phyloP scores from a whole-genome alignment of 169 alveolate genomes.

The Eimeria brunetti region DNA sequence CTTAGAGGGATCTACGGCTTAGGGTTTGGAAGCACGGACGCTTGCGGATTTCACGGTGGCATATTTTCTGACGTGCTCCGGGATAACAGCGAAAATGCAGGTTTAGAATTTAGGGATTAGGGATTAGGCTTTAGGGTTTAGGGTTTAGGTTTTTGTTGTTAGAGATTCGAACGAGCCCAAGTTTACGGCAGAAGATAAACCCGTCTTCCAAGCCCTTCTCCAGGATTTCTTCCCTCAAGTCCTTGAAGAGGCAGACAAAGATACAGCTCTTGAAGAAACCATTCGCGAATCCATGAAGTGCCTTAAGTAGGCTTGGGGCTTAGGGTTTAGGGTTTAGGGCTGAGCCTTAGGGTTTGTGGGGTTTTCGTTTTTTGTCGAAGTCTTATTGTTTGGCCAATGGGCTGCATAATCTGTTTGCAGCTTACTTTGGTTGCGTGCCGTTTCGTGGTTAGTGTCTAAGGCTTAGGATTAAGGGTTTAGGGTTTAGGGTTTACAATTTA shows the following conservation, averaged over 20 bases:
- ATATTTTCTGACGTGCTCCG: not conserved
- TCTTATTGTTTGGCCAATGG: not conserved
- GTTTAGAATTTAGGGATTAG: not conserved
- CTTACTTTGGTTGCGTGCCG: not conserved
- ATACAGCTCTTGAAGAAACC: conserved; percentile 2
- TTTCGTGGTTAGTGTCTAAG: not conserved
- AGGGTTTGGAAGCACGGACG: not conserved
- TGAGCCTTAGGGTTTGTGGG: too few species aligned
- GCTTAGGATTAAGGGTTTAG: too few species aligned
- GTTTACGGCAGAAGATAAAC: conserved; percentile 93
- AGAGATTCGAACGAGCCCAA: conserved; percentile 96
- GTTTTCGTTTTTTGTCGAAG: too few species aligned
- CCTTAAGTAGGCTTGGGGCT: not conserved
- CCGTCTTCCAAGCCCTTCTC: conserved; percentile 95
- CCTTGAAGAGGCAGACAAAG: not conserved
- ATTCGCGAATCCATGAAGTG: not conserved
- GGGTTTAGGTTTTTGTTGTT: not conserved
- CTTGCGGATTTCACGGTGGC: not conserved
- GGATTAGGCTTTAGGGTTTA: not conserved
- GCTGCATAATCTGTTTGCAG: not conserved
- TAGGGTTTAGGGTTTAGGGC: not conserved
- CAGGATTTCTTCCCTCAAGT: conserved; percentile 95
- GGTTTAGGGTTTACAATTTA: too few species aligned
- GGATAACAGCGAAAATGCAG: not conserved
- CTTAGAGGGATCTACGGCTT: not conserved